Evolutionary conservation across 177 flowering plant species (phyloP).

Genomic region (Telopea speciosissima): DNA sequence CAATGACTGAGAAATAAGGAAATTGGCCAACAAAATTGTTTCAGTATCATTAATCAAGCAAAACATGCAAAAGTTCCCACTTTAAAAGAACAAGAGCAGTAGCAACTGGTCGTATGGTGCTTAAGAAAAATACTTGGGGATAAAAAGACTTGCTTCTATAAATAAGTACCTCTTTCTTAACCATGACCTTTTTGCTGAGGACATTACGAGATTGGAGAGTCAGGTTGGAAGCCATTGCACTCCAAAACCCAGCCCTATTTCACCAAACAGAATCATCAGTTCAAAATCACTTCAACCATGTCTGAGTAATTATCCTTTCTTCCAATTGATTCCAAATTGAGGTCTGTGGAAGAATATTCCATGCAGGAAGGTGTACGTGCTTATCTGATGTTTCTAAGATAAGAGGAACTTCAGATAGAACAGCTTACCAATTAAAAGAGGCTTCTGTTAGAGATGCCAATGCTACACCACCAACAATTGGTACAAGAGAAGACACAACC

Average conservation of each 20-base stretch:
- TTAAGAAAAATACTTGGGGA: neutral
- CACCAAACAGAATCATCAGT: neutral
- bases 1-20: neutral
- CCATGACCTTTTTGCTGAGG: constrained; percentile 56
- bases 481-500: constrained; percentile 74
- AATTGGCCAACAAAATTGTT: neutral
- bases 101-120: neutral
- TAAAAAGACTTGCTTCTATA: neutral
- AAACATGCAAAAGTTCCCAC: constrained; percentile 17
- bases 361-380: neutral
- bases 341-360: neutral
- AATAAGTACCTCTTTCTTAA: constrained; percentile 39
- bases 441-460: constrained; percentile 82
- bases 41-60: constrained; percentile 8
- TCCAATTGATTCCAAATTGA: neutral
- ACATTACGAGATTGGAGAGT: constrained; percentile 68
- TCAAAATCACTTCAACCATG: neutral
- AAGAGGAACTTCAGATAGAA: neutral
- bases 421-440: constrained; percentile 78
- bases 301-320: neutral
- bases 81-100: too few relatives aligned
- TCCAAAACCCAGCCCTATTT: constrained; percentile 74
- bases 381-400: constrained; percentile 1
- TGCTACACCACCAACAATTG: constrained; percentile 91
- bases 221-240: constrained; percentile 68